These are phyloP conservation scores for Triticum monococcum DNA, from an alignment of 176 grass and related monocot genomes.

Conservation along the genomic window DNA sequence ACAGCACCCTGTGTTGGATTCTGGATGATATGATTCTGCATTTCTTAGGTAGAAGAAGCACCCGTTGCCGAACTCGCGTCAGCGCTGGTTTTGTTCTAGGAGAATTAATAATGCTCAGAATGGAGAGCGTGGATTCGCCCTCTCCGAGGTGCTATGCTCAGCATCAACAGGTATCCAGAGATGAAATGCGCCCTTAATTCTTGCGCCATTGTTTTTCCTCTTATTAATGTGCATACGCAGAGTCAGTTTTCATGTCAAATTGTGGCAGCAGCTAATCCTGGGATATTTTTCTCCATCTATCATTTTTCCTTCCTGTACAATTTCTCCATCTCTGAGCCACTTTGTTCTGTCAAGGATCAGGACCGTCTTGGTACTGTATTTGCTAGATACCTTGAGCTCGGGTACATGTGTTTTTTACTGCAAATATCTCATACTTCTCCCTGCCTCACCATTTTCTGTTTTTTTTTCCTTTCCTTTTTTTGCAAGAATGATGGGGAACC, in stretches of 20 bases:
- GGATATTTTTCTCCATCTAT: not conserved
- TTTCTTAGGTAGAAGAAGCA: not conserved
- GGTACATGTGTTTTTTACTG: not conserved
- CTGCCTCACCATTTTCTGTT: not conserved
- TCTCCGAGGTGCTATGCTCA: conserved; percentile 42
- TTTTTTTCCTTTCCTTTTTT: not conserved
- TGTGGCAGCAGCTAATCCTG: not conserved
- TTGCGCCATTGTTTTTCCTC: not conserved
- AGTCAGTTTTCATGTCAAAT: not conserved
- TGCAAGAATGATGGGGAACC: conserved; percentile 49
- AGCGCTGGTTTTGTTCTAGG: conserved; percentile 19
- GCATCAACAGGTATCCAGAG: conserved; percentile 36
- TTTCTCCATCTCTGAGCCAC: not conserved
- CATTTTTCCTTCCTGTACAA: not conserved
- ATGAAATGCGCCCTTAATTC: not conserved
- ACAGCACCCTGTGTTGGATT: not conserved
- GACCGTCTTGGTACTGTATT: not conserved
- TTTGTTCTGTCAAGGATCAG: not conserved
- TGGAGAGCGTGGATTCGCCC: conserved; percentile 38
- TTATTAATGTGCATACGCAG: not conserved
- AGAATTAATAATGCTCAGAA: not conserved
- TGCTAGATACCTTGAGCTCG: not conserved
- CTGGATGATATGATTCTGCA: not conserved
- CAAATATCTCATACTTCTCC: not conserved
- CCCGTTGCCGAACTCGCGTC: not conserved